phyloP scores from a whole-genome alignment of 1,139 yeast species.

The Yamadazyma trypodendri region DNA sequence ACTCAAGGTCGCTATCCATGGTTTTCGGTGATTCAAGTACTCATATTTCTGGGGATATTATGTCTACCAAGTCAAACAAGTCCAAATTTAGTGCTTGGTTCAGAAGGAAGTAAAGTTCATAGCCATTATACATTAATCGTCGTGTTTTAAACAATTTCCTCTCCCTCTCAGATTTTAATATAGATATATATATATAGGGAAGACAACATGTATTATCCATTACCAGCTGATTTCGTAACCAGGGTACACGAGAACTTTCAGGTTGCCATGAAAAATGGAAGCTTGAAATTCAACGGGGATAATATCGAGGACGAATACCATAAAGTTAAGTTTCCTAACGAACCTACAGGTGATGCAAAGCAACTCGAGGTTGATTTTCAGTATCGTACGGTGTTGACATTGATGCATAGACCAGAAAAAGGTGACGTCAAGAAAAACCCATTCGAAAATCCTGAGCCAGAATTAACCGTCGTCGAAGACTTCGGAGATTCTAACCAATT shows the following conservation, averaged over 20 bases:
- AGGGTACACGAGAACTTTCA: slow-evolving; percentile 25
- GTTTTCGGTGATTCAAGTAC: slow-evolving; percentile 12
- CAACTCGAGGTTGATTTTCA: slow-evolving; percentile 23
- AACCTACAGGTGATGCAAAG: slow-evolving; percentile 12
- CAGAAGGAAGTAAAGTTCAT: slow-evolving; percentile 10
- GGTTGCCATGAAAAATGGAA: slow-evolving; percentile 24
- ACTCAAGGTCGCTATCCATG: slow-evolving; percentile 15
- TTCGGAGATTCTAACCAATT: slow-evolving; percentile 51
- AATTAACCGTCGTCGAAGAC: slow-evolving; percentile 58
- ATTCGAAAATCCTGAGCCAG: slow-evolving; percentile 77
- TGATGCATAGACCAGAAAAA: slow-evolving; percentile 58
- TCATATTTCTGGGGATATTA: slow-evolving; percentile 11
- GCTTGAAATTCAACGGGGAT: slow-evolving; percentile 33
- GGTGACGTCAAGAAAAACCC: slow-evolving; percentile 56
- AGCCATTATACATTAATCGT: neutral
- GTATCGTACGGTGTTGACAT: slow-evolving; percentile 36
- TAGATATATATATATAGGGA: neutral
- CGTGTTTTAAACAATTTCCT: neutral
- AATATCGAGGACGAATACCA: slow-evolving; percentile 24
- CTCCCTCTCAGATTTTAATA: neutral
- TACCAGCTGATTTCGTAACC: slow-evolving; percentile 28
- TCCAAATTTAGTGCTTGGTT: slow-evolving; percentile 18
- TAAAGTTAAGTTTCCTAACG: slow-evolving; percentile 18
- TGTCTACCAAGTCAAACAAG: slow-evolving; percentile 11
- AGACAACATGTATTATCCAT: slow-evolving; percentile 19